phyloP scores from a whole-genome alignment of 2,329 filamentous ascomycete genomes.

The Daldinia sp. region DNA sequence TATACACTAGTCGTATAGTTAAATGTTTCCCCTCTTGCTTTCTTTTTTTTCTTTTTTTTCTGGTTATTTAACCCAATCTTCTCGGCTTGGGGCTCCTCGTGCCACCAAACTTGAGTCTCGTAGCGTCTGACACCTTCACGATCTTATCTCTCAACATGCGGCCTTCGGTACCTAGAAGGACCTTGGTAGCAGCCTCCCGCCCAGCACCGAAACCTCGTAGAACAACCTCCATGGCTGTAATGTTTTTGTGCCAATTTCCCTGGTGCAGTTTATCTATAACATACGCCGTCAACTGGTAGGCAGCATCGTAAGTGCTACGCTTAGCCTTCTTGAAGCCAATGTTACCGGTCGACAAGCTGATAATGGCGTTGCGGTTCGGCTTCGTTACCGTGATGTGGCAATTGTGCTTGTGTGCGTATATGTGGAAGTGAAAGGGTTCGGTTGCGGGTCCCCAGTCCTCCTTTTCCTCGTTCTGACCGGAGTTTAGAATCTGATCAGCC shows the following conservation, averaged over 20 bases:
- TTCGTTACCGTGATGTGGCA: constrained; percentile 90
- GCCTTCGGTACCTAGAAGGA: constrained; percentile 86
- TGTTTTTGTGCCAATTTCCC: constrained; percentile 77
- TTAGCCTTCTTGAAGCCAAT: constrained; percentile 89
- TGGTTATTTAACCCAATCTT: constrained; percentile 63
- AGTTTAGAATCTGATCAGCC: constrained; percentile 32
- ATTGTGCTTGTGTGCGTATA: constrained; percentile 92
- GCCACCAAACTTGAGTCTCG: constrained; percentile 94
- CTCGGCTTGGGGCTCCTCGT: constrained; percentile 85
- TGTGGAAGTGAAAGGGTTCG: constrained; percentile 84
- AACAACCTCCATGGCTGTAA: constrained; percentile 79
- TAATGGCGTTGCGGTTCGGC: constrained; percentile 79
- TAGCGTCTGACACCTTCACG: constrained; percentile 81
- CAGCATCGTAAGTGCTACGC: constrained; percentile 86
- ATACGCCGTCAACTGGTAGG: constrained; percentile 87
- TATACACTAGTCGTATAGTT: constrained; percentile 37
- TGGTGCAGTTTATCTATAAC: constrained; percentile 86
- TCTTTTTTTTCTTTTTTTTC: background rate
- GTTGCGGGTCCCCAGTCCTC: constrained; percentile 50
- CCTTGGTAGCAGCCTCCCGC: constrained; percentile 88
- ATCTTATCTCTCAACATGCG: constrained; percentile 77
- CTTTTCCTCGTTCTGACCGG: constrained; percentile 37
- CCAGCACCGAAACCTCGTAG: constrained; percentile 87
- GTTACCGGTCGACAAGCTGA: constrained; percentile 84
- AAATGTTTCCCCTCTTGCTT: constrained; percentile 1